These are phyloP conservation scores for Cylindrotheca fusiformis DNA, from an alignment of 108 stramenopile genomes.

Conservation along the genomic window DNA sequence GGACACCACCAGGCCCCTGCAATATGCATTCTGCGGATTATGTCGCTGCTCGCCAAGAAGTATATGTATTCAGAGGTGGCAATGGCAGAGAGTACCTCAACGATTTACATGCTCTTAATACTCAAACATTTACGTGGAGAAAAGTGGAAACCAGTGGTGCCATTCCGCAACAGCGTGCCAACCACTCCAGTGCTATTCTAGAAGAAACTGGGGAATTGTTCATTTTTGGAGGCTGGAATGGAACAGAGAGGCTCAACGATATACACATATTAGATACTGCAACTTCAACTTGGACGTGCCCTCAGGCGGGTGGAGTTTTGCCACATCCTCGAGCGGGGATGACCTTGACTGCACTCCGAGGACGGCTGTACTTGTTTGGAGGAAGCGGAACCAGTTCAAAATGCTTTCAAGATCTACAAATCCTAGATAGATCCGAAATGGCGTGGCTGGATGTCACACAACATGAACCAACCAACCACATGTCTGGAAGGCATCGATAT, in stretches of 20 bases:
- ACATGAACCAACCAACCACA: slow-evolving; percentile 22
- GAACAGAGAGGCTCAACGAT: slow-evolving; percentile 83
- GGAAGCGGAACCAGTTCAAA: slow-evolving; percentile 84
- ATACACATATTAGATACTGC: slow-evolving; percentile 84
- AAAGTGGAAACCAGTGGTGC: slow-evolving; percentile 69
- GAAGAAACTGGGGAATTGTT: slow-evolving; percentile 80
- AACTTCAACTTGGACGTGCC: slow-evolving; percentile 80
- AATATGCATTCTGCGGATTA: slow-evolving; percentile 96
- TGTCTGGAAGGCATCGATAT: slow-evolving; percentile 11
- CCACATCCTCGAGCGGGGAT: slow-evolving; percentile 94
- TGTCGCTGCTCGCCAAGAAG: slow-evolving; percentile 52
- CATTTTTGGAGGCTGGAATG: slow-evolving; percentile 96
- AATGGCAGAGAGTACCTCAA: slow-evolving; percentile 90
- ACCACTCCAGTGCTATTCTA: slow-evolving; percentile 86
- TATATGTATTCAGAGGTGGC: slow-evolving; percentile 92
- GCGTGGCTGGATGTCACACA: slow-evolving; percentile 87
- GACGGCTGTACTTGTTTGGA: slow-evolving; percentile 87
- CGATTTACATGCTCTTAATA: slow-evolving; percentile 83
- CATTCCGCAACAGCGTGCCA: slow-evolving; percentile 83
- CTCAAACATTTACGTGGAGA: slow-evolving; percentile 75
- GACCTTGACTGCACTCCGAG: slow-evolving; percentile 86
- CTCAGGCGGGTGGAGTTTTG: slow-evolving; percentile 62
- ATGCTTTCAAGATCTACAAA: slow-evolving; percentile 92
- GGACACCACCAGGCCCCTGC: slow-evolving; percentile 88
- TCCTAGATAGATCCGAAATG: slow-evolving; percentile 86